Evolutionary conservation across 345 rosid genomes (phyloP).

Genomic region (Acer saccharum): DNA sequence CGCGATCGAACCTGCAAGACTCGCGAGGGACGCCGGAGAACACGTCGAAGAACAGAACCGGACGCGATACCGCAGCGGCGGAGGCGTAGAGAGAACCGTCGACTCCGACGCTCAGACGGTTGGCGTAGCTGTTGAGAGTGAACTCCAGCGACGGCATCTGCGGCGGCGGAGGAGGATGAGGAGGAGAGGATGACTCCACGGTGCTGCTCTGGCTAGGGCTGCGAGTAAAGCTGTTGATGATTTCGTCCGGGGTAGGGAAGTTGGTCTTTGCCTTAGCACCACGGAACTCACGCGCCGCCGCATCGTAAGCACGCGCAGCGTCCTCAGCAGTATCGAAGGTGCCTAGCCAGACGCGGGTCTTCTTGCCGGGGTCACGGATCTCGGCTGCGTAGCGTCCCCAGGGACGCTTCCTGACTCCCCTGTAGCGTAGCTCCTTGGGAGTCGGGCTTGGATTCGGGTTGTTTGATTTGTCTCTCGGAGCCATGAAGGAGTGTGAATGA

Average conservation of each 20-base stretch:
- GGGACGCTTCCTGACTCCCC: slow-evolving; percentile 91
- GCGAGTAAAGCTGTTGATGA: slow-evolving; percentile 35
- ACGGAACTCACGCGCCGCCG: slow-evolving; percentile 84
- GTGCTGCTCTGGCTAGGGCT: slow-evolving; percentile 91
- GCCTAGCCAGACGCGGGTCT: slow-evolving; percentile 94
- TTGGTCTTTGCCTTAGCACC: slow-evolving; percentile 88
- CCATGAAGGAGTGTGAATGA: slow-evolving; percentile 27
- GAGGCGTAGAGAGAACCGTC: slow-evolving; percentile 20
- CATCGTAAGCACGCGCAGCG: slow-evolving; percentile 91
- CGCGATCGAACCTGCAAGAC: slow-evolving; percentile 32
- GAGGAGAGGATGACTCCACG: slow-evolving; percentile 58
- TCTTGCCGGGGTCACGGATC: slow-evolving; percentile 94
- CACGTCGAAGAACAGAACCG: slow-evolving; percentile 55
- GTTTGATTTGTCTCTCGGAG: slow-evolving; percentile 47
- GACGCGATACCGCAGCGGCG: slow-evolving; percentile 24
- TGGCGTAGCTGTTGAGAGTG: slow-evolving; percentile 33
- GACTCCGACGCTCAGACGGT: slow-evolving; percentile 18
- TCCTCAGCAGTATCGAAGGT: slow-evolving; percentile 89
- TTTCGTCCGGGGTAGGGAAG: slow-evolving; percentile 46
- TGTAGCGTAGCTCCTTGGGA: slow-evolving; percentile 64
- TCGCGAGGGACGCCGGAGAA: slow-evolving; percentile 38
- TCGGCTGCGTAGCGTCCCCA: slow-evolving; percentile 98
- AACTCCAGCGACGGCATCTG: slow-evolving; percentile 50
- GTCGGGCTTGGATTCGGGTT: slow-evolving; percentile 18
- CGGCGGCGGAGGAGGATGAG: slow-evolving; percentile 29